Evolutionary conservation across 441 rosid species (phyloP).

Genomic region (Theobroma grandiflorum): DNA sequence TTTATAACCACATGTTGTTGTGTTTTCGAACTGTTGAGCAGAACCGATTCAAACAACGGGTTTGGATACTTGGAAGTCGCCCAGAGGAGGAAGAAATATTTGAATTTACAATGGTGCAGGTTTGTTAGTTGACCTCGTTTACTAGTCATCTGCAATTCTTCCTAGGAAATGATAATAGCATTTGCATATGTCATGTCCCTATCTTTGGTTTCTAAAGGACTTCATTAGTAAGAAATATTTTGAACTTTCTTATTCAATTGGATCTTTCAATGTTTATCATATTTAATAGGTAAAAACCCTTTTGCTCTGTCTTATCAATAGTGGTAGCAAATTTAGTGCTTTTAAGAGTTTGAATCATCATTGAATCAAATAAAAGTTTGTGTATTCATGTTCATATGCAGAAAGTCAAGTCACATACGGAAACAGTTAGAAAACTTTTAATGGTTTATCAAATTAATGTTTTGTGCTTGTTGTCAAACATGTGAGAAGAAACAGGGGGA

Average conservation of each 20-base stretch:
- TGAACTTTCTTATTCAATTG: neutral
- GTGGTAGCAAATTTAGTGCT: neutral
- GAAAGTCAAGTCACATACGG: neutral
- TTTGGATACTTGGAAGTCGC: slow-evolving; percentile 85
- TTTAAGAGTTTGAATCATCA: slow-evolving; percentile 7
- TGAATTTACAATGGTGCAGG: slow-evolving; percentile 93
- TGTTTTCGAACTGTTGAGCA: slow-evolving; percentile 33
- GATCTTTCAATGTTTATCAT: neutral
- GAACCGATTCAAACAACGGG: slow-evolving; percentile 82
- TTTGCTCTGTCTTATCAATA: neutral
- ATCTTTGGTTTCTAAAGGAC: neutral
- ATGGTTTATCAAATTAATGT: neutral
- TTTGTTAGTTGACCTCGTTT: slow-evolving; percentile 27
- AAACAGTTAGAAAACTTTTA: too few species aligned
- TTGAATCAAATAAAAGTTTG: neutral
- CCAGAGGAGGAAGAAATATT: slow-evolving; percentile 92
- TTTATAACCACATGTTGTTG: neutral
- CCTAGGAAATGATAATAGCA: neutral
- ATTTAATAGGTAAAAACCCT: slow-evolving; percentile 8
- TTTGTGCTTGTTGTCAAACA: neutral
- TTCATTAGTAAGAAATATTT: neutral
- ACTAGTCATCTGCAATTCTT: neutral
- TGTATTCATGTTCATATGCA: neutral
- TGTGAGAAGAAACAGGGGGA: neutral
- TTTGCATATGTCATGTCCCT: neutral